Evolutionary conservation across 2,329 filamentous ascomycete species (phyloP).

Genomic region (Celoporthe dispersa): DNA sequence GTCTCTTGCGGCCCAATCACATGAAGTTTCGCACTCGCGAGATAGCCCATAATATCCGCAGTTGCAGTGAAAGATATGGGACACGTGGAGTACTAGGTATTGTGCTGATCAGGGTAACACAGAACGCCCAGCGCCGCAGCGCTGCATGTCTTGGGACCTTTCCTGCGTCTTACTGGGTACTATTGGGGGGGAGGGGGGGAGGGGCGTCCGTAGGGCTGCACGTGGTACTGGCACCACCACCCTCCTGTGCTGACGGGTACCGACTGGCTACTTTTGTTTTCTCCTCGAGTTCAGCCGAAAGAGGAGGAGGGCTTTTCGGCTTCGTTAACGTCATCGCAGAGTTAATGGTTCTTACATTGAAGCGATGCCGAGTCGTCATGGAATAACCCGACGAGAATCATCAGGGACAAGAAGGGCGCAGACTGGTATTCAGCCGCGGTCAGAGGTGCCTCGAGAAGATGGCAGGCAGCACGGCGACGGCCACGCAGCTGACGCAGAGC

Average conservation of each 20-base stretch:
- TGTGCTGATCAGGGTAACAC: background rate
- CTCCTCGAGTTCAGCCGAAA: background rate
- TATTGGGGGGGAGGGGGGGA: background rate
- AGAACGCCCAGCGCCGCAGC: background rate
- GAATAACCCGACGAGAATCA: background rate
- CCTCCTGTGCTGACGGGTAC: conserved; percentile 4
- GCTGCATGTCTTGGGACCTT: background rate
- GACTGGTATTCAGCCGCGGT: background rate
- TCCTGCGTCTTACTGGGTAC: background rate
- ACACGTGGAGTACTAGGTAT: background rate
- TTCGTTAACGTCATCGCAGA: background rate
- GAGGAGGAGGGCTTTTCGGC: background rate
- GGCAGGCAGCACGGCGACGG: conserved; percentile 13
- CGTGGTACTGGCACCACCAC: background rate
- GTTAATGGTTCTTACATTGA: background rate
- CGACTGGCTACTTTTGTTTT: background rate
- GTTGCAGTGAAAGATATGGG: background rate
- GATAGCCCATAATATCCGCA: background rate
- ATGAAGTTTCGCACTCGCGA: background rate
- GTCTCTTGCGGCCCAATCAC: background rate
- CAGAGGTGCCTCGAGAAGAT: background rate
- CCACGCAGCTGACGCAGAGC: conserved; percentile 22
- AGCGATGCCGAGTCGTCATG: background rate
- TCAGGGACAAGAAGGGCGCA: conserved; percentile 4
- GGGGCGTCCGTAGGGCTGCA: background rate